phyloP scores from a whole-genome alignment of 441 rosid genomes.

The Populus tomentosa region DNA sequence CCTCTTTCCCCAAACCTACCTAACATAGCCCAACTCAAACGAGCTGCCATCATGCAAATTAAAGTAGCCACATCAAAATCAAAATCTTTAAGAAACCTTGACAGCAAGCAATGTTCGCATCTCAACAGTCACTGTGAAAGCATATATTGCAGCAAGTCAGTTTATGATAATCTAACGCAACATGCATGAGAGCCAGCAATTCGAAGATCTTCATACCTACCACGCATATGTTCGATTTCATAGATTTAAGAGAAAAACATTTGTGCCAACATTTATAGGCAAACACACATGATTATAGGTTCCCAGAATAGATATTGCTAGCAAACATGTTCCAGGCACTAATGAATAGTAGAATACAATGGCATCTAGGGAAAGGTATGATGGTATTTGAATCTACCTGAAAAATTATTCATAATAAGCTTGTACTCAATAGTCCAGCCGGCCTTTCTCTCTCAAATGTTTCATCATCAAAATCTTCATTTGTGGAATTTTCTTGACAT shows the following conservation, averaged over 20 bases:
- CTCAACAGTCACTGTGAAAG: background rate
- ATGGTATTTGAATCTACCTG: constrained; percentile 40
- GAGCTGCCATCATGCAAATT: background rate
- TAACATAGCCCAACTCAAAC: background rate
- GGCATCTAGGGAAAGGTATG: background rate
- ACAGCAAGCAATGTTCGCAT: background rate
- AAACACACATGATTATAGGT: background rate
- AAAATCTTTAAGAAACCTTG: background rate
- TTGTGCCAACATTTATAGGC: background rate
- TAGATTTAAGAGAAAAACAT: background rate
- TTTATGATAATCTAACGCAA: background rate
- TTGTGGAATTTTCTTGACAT: constrained; percentile 86
- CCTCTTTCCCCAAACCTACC: background rate
- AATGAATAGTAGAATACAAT: background rate
- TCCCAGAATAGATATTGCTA: background rate
- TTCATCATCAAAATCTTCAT: constrained; percentile 82
- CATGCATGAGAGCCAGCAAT: background rate
- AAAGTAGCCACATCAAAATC: background rate
- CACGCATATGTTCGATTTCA: background rate
- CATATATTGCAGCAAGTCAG: background rate
- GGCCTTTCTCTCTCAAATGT: constrained; percentile 46
- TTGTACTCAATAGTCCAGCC: constrained; percentile 41
- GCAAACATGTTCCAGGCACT: background rate
- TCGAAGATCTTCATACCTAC: background rate
- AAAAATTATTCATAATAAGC: constrained; percentile 37